A percentile compares a stretch with the other conserved stretches of the same genome.
phyloP scores from a whole-genome alignment of 306 rosid species.

The Pyrus bretschneideri region DNA sequence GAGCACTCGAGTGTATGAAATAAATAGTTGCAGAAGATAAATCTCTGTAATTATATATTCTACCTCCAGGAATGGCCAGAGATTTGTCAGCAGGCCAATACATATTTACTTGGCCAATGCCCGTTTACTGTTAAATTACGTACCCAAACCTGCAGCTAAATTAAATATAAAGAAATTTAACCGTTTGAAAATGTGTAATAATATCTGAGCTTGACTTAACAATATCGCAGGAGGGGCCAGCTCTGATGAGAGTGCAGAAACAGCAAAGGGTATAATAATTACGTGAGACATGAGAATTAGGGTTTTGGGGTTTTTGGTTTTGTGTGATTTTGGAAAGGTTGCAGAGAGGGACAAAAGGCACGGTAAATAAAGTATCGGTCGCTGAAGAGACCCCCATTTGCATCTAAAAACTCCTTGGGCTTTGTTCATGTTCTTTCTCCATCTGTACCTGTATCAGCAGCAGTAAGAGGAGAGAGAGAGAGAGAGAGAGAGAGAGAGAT shows the following conservation, averaged over 20 bases:
- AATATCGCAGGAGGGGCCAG: conserved; percentile 16
- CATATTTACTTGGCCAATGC: not conserved
- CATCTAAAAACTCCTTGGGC: conserved; percentile 38
- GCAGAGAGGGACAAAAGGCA: conserved; percentile 31
- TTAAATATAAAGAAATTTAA: not conserved
- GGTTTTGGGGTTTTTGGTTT: conserved; percentile 33
- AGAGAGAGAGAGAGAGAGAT: conserved; percentile 10
- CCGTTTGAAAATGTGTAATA: conserved; percentile 1
- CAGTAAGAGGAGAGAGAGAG: not conserved
- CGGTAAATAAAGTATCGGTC: conserved; percentile 35
- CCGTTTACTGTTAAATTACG: not conserved
- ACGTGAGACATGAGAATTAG: conserved; percentile 60
- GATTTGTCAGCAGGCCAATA: not conserved
- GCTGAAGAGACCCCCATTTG: conserved; percentile 42
- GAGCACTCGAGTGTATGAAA: conserved; percentile 34
- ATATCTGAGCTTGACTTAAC: conserved; percentile 52
- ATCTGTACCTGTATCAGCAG: conserved; percentile 12
- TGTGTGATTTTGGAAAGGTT: conserved; percentile 36
- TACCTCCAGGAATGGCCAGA: conserved; percentile 5
- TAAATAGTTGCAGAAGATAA: conserved; percentile 16
- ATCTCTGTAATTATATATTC: not conserved
- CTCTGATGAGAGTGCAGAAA: conserved; percentile 23
- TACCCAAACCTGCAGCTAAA: not conserved
- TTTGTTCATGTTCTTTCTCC: conserved; percentile 50
- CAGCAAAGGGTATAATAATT: conserved; percentile 28